phyloP scores from a whole-genome alignment of 345 rosid genomes.

The Fremontodendron californicum region DNA sequence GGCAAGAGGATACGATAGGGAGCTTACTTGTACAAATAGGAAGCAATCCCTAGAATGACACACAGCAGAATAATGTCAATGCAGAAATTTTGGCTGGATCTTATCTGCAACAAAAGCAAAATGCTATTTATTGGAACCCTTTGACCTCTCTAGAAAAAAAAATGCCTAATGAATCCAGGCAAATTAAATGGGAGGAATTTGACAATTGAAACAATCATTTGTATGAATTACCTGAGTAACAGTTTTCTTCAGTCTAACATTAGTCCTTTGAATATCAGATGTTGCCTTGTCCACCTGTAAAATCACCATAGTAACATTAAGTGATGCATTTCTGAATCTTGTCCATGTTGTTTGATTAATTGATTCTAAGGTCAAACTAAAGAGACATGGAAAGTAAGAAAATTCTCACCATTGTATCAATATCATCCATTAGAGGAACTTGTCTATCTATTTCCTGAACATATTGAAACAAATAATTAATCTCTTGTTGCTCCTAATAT shows the following conservation, averaged over 20 bases:
- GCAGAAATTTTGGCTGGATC: slow-evolving; percentile 74
- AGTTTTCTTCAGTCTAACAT: slow-evolving; percentile 73
- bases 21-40: slow-evolving; percentile 72
- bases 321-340: background rate
- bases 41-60: slow-evolving; percentile 63
- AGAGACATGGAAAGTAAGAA: background rate
- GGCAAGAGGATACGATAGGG: background rate
- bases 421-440: slow-evolving; percentile 78
- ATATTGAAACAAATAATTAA: slow-evolving; percentile 13
- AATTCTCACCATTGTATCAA: slow-evolving; percentile 63
- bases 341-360: background rate
- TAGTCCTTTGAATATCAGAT: slow-evolving; percentile 62
- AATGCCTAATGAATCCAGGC: background rate
- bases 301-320: slow-evolving; percentile 13
- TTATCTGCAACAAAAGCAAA: slow-evolving; percentile 40
- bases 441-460: slow-evolving; percentile 75
- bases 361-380: slow-evolving; percentile 1
- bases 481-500: background rate
- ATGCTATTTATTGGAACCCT: slow-evolving; percentile 1
- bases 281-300: slow-evolving; percentile 69
- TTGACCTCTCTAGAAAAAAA: background rate
- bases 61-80: slow-evolving; percentile 70
- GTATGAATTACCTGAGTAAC: slow-evolving; percentile 45
- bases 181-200: background rate
- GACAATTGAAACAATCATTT: slow-evolving; percentile 7